These are phyloP conservation scores for Chaetoceros muelleri DNA, from an alignment of 108 stramenopile genomes.

Conservation along the genomic window DNA sequence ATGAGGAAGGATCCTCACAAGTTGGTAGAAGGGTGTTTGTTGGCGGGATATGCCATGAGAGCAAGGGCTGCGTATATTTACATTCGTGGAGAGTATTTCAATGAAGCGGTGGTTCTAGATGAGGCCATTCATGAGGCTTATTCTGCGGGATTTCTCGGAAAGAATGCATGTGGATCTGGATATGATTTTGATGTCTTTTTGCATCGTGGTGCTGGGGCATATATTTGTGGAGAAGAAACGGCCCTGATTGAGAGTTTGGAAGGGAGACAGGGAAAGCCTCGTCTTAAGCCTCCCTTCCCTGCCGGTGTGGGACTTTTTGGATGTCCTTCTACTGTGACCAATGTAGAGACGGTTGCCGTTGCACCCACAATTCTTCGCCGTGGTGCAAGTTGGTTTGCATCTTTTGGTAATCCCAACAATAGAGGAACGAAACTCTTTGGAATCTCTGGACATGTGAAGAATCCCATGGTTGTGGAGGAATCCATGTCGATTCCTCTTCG, in stretches of 20 bases:
- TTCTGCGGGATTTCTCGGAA: slow-evolving; percentile 89
- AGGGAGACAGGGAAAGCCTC: slow-evolving; percentile 93
- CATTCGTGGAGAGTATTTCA: slow-evolving; percentile 99
- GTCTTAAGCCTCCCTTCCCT: slow-evolving; percentile 99
- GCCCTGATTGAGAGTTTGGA: slow-evolving; percentile 97
- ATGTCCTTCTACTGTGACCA: slow-evolving; percentile 99
- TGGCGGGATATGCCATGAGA: slow-evolving; percentile 99
- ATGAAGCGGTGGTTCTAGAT: slow-evolving; percentile 97
- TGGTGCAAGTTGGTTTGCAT: slow-evolving; percentile 95
- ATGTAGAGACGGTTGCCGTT: slow-evolving; percentile 99
- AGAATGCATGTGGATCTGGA: slow-evolving; percentile 95
- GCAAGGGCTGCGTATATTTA: slow-evolving; percentile 99
- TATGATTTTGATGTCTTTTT: slow-evolving; percentile 99
- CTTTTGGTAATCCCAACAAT: slow-evolving; percentile 96
- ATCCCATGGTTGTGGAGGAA: slow-evolving; percentile 98
- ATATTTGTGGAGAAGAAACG: slow-evolving; percentile 99
- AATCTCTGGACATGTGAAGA: slow-evolving; percentile 99
- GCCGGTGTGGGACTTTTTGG: slow-evolving; percentile 98
- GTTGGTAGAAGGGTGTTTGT: slow-evolving; percentile 96
- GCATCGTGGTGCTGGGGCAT: slow-evolving; percentile 99
- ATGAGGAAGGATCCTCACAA: slow-evolving; percentile 99
- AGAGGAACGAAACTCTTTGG: slow-evolving; percentile 97
- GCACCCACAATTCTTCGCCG: slow-evolving; percentile 96
- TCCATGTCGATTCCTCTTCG: slow-evolving; percentile 97
- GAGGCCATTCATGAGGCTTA: slow-evolving; percentile 99